Percentiles rank a stretch among this genome's conserved stretches.
These are phyloP conservation scores for Starmerella bombicola DNA, from an alignment of 805 yeast genomes.

Conservation along the genomic window DNA sequence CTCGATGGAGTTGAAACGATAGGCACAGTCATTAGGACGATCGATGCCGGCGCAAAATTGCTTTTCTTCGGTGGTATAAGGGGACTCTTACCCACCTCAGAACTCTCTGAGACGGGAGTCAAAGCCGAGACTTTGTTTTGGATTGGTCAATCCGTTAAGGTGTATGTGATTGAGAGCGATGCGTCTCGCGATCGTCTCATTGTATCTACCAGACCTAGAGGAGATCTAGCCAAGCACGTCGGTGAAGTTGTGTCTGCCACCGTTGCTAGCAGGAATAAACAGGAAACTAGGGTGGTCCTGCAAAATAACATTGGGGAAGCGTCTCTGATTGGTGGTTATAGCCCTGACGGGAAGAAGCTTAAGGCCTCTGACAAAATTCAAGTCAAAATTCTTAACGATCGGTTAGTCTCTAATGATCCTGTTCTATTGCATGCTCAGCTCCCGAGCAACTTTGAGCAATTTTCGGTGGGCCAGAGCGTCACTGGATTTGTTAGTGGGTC, in stretches of 20 bases:
- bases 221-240: slow-evolving; percentile 4
- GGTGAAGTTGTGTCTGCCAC: slow-evolving; percentile 10
- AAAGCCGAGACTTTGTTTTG: slow-evolving; percentile 67
- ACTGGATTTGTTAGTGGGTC: slow-evolving; percentile 70
- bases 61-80: slow-evolving; percentile 66
- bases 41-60: slow-evolving; percentile 67
- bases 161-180: slow-evolving; percentile 50
- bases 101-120: slow-evolving; percentile 78
- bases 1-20: slow-evolving; percentile 41
- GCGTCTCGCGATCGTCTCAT: slow-evolving; percentile 41
- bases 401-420: slow-evolving; percentile 49
- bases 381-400: slow-evolving; percentile 52
- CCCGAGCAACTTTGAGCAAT: slow-evolving; percentile 51
- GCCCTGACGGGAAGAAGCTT: slow-evolving; percentile 49
- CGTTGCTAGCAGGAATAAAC: slow-evolving; percentile 65
- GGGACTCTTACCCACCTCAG: slow-evolving; percentile 76
- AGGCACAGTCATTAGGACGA: slow-evolving; percentile 63
- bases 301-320: slow-evolving; percentile 54
- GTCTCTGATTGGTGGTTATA: slow-evolving; percentile 25
- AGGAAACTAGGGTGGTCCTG: slow-evolving; percentile 54
- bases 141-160: slow-evolving; percentile 72
- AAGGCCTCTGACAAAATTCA: slow-evolving; percentile 48
- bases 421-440: slow-evolving; percentile 51
- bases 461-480: slow-evolving; percentile 39
- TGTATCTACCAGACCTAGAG: slow-evolving; percentile 36